phyloP scores from a whole-genome alignment of 345 rosid species.

The Boechera divaricarpa region DNA sequence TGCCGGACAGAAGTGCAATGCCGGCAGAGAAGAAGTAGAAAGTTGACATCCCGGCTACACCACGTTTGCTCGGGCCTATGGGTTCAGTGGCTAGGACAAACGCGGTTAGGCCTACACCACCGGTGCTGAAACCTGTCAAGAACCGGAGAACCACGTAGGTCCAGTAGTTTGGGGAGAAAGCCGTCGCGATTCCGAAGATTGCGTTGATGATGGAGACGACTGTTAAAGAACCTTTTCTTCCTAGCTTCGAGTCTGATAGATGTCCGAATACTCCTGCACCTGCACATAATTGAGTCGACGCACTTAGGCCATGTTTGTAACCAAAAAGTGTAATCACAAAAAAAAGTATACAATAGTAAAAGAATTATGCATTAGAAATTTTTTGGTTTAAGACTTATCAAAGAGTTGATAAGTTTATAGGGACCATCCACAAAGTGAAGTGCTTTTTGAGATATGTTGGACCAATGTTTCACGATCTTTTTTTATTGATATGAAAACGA shows the following conservation, averaged over 20 bases:
- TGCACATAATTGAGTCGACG: slow-evolving; percentile 38
- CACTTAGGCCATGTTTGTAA: slow-evolving; percentile 15
- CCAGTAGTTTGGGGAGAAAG: slow-evolving; percentile 73
- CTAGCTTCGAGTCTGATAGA: slow-evolving; percentile 84
- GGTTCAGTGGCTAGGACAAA: slow-evolving; percentile 93
- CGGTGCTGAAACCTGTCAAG: slow-evolving; percentile 90
- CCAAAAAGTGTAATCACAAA: neutral
- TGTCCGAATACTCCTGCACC: slow-evolving; percentile 97
- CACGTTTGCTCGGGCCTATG: slow-evolving; percentile 81
- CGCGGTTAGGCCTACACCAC: slow-evolving; percentile 86
- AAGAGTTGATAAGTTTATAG: neutral
- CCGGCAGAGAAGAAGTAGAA: slow-evolving; percentile 93
- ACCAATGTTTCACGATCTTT: slow-evolving; percentile 11
- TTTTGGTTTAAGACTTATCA: neutral
- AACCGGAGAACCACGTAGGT: slow-evolving; percentile 69
- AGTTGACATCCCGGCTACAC: slow-evolving; percentile 92
- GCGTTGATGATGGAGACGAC: slow-evolving; percentile 76
- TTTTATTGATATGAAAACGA: slow-evolving; percentile 23
- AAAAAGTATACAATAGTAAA: neutral
- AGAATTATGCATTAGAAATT: neutral
- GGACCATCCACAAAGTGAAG: slow-evolving; percentile 30
- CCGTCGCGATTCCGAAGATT: slow-evolving; percentile 74
- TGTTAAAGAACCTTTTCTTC: slow-evolving; percentile 90
- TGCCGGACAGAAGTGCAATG: slow-evolving; percentile 68
- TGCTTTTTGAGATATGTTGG: slow-evolving; percentile 31